phyloP scores from a whole-genome alignment of 164 flowering plant genomes.

The Hamamelis virginiana region DNA sequence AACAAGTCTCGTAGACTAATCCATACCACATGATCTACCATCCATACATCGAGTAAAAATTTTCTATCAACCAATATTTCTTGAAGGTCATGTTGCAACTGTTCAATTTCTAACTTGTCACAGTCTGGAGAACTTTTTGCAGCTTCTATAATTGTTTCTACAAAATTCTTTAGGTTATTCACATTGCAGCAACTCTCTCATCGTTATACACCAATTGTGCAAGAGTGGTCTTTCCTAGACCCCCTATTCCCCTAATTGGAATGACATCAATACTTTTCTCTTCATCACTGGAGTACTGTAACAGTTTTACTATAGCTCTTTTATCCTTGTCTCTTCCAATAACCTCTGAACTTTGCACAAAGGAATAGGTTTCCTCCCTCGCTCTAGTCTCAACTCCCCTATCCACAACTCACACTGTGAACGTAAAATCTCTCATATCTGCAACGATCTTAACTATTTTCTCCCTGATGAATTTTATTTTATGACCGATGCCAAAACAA shows the following conservation, averaged over 20 bases:
- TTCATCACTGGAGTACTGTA: not conserved
- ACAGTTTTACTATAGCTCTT: not conserved
- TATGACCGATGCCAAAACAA: not conserved
- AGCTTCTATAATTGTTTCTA: no score
- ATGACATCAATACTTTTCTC: constrained; percentile 1
- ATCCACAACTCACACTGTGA: not conserved
- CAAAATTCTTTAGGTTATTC: no score
- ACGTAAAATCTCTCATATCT: not conserved
- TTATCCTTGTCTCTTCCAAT: constrained; percentile 5
- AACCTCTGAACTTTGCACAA: not conserved
- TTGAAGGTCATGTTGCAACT: no score
- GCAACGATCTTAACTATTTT: not conserved
- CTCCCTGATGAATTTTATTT: not conserved
- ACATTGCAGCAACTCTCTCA: not conserved
- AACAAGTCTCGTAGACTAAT: not conserved
- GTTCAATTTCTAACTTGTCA: not conserved
- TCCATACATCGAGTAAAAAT: constrained; percentile 12
- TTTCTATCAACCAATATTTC: not conserved
- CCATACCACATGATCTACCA: constrained; percentile 3
- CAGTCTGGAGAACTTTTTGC: no score
- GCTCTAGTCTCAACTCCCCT: not conserved
- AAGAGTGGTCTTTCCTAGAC: constrained; percentile 8
- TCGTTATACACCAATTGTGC: not conserved
- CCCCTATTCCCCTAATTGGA: constrained; percentile 14
- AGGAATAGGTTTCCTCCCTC: not conserved